phyloP scores from a whole-genome alignment of 495 filamentous ascomycete genomes.

The Lepraria neglecta region DNA sequence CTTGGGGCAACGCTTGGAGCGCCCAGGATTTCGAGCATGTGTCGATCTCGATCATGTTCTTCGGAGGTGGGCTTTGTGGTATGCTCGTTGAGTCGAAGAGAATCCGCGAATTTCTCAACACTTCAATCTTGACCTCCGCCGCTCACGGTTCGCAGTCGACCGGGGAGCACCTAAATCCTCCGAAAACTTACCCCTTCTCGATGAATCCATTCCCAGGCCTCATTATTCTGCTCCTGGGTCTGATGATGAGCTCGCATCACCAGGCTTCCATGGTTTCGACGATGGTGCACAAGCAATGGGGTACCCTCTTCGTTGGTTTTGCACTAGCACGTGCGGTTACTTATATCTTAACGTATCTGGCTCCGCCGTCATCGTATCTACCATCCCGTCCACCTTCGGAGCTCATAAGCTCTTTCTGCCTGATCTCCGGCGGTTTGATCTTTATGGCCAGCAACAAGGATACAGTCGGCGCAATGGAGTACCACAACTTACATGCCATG shows the following conservation, averaged over 20 bases:
- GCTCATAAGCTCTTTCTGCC: conserved; percentile 75
- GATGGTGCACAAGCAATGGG: conserved; percentile 95
- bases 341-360: conserved; percentile 72
- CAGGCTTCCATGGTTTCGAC: conserved; percentile 77
- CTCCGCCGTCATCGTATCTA: conserved; percentile 76
- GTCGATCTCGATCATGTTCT: conserved; percentile 89
- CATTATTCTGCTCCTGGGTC: conserved; percentile 75
- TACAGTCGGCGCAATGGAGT: conserved; percentile 70
- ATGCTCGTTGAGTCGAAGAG: conserved; percentile 82
- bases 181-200: conserved; percentile 64
- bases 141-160: conserved; percentile 33
- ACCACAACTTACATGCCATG: conserved; percentile 70
- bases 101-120: conserved; percentile 66
- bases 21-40: conserved; percentile 84
- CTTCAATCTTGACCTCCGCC: conserved; percentile 44
- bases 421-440: conserved; percentile 78
- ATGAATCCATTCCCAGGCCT: conserved; percentile 87
- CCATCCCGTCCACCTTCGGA: conserved; percentile 89
- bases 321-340: conserved; percentile 71
- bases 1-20: conserved; percentile 62
- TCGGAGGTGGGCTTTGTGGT: conserved; percentile 89
- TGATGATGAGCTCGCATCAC: conserved; percentile 94
- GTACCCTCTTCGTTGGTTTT: conserved; percentile 74
- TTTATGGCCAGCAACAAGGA: conserved; percentile 87
- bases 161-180: conserved; percentile 46